phyloP scores from a whole-genome alignment of 129 eudicot species.

The Escallonia herrerae region DNA sequence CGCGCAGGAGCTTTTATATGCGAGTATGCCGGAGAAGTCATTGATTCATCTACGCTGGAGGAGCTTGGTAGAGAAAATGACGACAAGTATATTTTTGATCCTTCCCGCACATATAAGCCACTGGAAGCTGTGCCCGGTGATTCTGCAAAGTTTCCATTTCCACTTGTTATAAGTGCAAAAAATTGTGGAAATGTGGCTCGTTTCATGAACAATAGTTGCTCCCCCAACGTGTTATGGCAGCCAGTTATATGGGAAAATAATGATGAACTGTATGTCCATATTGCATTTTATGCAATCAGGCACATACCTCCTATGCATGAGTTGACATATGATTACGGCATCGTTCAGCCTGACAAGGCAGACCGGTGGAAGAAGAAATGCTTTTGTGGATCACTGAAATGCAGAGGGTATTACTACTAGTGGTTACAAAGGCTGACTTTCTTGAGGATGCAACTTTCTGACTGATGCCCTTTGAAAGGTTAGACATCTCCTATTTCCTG shows the following conservation, averaged over 20 bases:
- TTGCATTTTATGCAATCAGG: constrained; percentile 68
- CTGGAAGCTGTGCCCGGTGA: constrained; percentile 30
- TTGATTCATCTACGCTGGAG: constrained; percentile 24
- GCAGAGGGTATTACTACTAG: constrained; percentile 71
- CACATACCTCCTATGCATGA: constrained; percentile 97
- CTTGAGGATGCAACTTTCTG: constrained; percentile 12
- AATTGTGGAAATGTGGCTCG: constrained; percentile 84
- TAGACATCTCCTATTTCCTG: constrained; percentile 5
- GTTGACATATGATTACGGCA: constrained; percentile 77
- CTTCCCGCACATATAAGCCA: constrained; percentile 51
- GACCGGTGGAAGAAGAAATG: constrained; percentile 54
- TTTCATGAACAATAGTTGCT: constrained; percentile 94
- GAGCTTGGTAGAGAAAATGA: constrained; percentile 37
- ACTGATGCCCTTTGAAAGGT: constrained; percentile 15
- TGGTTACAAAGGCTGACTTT: constrained; percentile 10
- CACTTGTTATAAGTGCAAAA: constrained; percentile 62
- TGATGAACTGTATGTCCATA: constrained; percentile 50
- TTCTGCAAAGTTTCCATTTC: constrained; percentile 43
- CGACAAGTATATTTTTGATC: constrained; percentile 56
- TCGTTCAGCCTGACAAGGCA: constrained; percentile 36
- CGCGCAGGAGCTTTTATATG: constrained; percentile 79
- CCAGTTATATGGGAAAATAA: constrained; percentile 61
- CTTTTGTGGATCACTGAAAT: constrained; percentile 65
- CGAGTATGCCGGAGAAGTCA: constrained; percentile 81
- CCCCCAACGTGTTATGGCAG: constrained; percentile 83